These are phyloP conservation scores for Thraustochytrium sp. DNA, from an alignment of 352 stramenopile species.

Conservation along the genomic window DNA sequence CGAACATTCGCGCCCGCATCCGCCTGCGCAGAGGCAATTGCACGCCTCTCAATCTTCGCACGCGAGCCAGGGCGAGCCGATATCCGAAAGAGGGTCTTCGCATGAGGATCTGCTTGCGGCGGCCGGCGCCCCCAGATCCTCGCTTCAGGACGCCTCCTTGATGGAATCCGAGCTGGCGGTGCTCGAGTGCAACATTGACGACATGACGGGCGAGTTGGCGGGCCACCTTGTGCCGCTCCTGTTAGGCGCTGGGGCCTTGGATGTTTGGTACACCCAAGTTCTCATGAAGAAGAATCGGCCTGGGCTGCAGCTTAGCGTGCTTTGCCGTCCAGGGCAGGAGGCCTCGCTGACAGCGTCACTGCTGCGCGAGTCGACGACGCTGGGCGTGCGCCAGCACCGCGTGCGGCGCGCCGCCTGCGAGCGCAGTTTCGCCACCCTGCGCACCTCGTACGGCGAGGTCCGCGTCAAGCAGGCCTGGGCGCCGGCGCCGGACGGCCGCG, in stretches of 20 bases:
- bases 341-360: conserved; percentile 58
- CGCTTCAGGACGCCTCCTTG: too few species aligned
- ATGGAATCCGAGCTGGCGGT: too few species aligned
- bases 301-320: conserved; percentile 63
- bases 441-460: background rate
- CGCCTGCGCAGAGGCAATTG: too few species aligned
- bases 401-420: conserved; percentile 3
- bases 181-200: conserved; percentile 81
- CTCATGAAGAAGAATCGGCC: conserved; percentile 82
- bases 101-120: too few species aligned
- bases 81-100: too few species aligned
- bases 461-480: conserved; percentile 51
- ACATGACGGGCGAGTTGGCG: conserved; percentile 65
- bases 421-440: background rate
- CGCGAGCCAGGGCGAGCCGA: too few species aligned
- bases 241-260: conserved; percentile 63
- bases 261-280: conserved; percentile 77
- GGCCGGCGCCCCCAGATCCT: too few species aligned
- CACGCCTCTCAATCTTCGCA: too few species aligned
- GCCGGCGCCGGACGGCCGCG: too few species aligned
- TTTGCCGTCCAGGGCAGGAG: conserved; percentile 64
- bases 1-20: background rate
- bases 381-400: conserved; percentile 69
- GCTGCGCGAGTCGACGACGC: conserved; percentile 75
- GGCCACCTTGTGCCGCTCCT: conserved; percentile 68